A percentile compares a stretch with the other conserved stretches of the same genome.
These are phyloP conservation scores for Exophiala spinifera DNA, from an alignment of 2,329 filamentous ascomycete genomes.

Conservation along the genomic window DNA sequence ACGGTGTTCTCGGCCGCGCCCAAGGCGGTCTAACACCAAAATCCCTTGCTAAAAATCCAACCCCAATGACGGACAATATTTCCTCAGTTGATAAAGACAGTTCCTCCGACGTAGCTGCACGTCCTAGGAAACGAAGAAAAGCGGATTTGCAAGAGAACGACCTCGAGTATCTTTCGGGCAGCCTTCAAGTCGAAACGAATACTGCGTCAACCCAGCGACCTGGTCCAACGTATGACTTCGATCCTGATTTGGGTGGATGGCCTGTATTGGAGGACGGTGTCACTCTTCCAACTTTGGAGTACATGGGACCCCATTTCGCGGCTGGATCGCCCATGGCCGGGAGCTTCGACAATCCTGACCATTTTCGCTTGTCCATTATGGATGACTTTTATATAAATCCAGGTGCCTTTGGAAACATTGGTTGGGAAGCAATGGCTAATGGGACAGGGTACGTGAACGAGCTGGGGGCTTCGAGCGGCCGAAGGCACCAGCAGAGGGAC, in stretches of 20 bases:
- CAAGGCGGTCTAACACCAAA: background rate
- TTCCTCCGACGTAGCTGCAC: background rate
- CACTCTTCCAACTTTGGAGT: conserved; percentile 5
- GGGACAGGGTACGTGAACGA: conserved; percentile 2
- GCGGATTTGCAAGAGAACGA: background rate
- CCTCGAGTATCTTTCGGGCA: background rate
- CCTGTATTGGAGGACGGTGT: background rate
- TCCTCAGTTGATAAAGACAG: background rate
- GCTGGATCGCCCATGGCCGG: background rate
- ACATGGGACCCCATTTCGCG: conserved; percentile 4
- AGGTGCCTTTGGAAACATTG: conserved; percentile 10
- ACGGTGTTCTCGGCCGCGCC: background rate
- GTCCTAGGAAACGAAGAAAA: background rate
- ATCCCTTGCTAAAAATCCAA: background rate
- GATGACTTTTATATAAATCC: conserved; percentile 8
- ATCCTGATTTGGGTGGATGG: conserved; percentile 1
- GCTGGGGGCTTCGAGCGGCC: background rate
- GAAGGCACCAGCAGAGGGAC: background rate
- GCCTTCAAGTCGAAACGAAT: background rate
- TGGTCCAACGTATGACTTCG: background rate
- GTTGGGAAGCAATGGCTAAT: conserved; percentile 11
- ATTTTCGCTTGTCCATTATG: background rate
- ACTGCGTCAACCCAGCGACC: background rate
- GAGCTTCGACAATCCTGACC: background rate
- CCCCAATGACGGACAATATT: background rate